phyloP scores from a whole-genome alignment of 2,329 filamentous ascomycete species.

The Leptosphaerulina australis region DNA sequence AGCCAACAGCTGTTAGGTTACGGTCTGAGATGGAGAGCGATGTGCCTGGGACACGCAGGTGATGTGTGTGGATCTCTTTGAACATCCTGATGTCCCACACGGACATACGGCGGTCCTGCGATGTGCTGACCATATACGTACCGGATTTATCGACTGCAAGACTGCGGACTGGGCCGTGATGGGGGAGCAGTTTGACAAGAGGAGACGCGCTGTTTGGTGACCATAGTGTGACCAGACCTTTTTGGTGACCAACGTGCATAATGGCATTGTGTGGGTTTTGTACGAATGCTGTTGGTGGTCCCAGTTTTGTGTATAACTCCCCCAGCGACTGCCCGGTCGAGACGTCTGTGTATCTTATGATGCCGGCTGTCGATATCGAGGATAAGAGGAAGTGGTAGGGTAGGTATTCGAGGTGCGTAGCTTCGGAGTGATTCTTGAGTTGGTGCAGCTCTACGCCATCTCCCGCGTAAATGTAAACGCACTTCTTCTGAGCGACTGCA shows the following conservation, averaged over 20 bases:
- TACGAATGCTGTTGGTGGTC: conserved; percentile 78
- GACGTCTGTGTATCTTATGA: conserved; percentile 88
- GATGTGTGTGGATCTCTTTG: conserved; percentile 89
- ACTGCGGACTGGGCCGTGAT: conserved; percentile 85
- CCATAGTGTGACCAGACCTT: conserved; percentile 93
- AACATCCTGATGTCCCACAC: conserved; percentile 96
- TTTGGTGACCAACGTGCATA: conserved; percentile 90
- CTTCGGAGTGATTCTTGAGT: conserved; percentile 86
- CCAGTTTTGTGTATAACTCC: conserved; percentile 83
- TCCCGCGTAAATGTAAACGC: conserved; percentile 94
- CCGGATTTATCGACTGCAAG: conserved; percentile 87
- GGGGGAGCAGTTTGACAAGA: conserved; percentile 87
- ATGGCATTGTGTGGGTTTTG: conserved; percentile 95
- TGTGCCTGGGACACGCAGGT: conserved; percentile 78
- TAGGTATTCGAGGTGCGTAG: conserved; percentile 91
- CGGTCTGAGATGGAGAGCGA: conserved; percentile 88
- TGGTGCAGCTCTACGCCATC: conserved; percentile 92
- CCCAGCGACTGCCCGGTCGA: conserved; percentile 88
- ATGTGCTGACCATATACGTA: conserved; percentile 92
- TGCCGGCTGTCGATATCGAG: conserved; percentile 82
- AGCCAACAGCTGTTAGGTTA: conserved; percentile 85
- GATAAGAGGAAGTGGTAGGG: conserved; percentile 95
- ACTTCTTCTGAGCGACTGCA: conserved; percentile 93
- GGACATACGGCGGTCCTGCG: conserved; percentile 89
- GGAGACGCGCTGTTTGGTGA: conserved; percentile 88